A percentile compares a stretch with the other conserved stretches of the same genome.
Evolutionary conservation across 257 asterid genomes (phyloP).

Genomic region (Verbena officinalis): DNA sequence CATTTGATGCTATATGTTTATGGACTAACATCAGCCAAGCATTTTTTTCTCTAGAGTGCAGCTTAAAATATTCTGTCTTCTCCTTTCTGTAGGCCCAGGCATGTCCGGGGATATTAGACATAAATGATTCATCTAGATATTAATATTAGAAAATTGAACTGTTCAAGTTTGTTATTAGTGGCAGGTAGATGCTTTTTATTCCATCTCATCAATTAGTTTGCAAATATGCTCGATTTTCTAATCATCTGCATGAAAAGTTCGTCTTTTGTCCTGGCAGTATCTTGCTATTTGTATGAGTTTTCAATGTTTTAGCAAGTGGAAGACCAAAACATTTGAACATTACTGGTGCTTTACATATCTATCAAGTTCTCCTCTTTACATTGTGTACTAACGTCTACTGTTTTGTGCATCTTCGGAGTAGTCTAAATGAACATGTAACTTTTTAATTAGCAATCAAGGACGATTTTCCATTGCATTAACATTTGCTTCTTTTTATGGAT

Average conservation of each 20-base stretch:
- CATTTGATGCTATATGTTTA: neutral
- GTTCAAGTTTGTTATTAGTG: slow-evolving; percentile 11
- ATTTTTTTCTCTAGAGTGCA: neutral
- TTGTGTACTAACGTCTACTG: neutral
- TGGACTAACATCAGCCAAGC: slow-evolving; percentile 6
- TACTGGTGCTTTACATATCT: slow-evolving; percentile 2
- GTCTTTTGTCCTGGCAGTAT: neutral
- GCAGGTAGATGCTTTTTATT: slow-evolving; percentile 6
- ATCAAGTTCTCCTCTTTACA: neutral
- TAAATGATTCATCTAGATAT: slow-evolving; percentile 1
- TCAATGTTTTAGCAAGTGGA: neutral
- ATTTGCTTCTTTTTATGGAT: slow-evolving; percentile 25
- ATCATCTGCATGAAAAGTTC: neutral
- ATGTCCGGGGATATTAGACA: neutral
- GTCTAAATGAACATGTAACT: neutral
- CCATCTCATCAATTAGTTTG: too few relatives aligned
- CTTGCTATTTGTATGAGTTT: slow-evolving; percentile 2
- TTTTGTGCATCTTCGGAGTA: slow-evolving; percentile 9
- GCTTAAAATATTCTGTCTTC: slow-evolving; percentile 1
- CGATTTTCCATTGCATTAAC: slow-evolving; percentile 11
- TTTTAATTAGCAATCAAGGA: neutral
- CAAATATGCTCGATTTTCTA: neutral
- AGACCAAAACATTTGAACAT: neutral
- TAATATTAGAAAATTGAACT: neutral
- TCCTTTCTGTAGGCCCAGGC: slow-evolving; percentile 1